Conservation (phyloP, 2,329 filamentous ascomycete species). For the Cladophialophora bantiana region DNA sequence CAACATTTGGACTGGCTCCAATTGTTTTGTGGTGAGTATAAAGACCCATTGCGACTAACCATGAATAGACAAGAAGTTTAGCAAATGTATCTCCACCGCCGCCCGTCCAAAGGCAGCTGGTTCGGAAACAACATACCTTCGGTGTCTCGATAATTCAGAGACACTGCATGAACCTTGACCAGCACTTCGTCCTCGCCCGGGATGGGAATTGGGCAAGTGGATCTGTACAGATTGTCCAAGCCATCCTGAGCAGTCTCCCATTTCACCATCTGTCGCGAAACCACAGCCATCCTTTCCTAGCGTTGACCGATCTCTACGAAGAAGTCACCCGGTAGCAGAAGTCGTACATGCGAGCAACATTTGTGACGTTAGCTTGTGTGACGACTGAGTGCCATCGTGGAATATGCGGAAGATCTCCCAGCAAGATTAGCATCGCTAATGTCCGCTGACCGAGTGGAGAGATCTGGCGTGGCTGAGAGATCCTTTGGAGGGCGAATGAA, state of each 20-base stretch:
- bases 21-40: constrained; percentile 32
- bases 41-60: constrained; percentile 28
- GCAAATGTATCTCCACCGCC: background rate
- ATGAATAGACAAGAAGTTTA: background rate
- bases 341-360: background rate
- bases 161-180: constrained; percentile 64
- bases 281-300: background rate
- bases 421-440: background rate
- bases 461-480: background rate
- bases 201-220: constrained; percentile 55
- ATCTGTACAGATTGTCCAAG: constrained; percentile 59
- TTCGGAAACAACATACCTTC: constrained; percentile 39
- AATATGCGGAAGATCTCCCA: background rate
- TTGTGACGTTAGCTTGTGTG: background rate
- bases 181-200: constrained; percentile 64
- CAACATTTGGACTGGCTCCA: constrained; percentile 31
- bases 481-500: background rate
- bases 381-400: background rate
- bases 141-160: constrained; percentile 60
- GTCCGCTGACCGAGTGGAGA: background rate
- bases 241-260: constrained; percentile 65
- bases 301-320: background rate
- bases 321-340: background rate
- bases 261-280: constrained; percentile 44
- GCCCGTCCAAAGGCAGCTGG: too few species aligned